Percentiles rank a stretch among this genome's conserved stretches.
Evolutionary conservation across 805 yeast species (phyloP).

Genomic region (Candida dajiaensis): DNA sequence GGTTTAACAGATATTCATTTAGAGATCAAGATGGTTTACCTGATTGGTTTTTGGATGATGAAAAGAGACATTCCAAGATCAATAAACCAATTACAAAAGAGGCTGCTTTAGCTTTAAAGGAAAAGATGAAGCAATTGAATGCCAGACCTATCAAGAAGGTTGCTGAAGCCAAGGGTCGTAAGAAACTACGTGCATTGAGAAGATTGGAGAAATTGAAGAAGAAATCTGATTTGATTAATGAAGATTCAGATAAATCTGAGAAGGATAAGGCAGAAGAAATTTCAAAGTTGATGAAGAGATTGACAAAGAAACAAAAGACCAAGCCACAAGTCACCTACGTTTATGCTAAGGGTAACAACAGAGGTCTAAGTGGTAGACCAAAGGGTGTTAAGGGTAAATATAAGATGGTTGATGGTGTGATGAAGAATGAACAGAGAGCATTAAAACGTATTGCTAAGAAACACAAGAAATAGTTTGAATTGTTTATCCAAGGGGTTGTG

Average conservation of each 20-base stretch:
- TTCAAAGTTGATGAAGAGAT: conserved; percentile 73
- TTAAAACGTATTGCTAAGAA: conserved; percentile 85
- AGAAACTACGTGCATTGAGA: conserved; percentile 85
- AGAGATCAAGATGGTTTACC: conserved; percentile 89
- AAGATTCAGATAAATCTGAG: conserved; percentile 81
- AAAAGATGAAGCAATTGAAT: conserved; percentile 72
- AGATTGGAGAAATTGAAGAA: conserved; percentile 84
- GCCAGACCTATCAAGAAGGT: conserved; percentile 99
- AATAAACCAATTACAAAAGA: conserved; percentile 93
- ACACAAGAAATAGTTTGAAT: conserved; percentile 49
- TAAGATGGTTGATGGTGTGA: conserved; percentile 98
- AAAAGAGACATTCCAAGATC: conserved; percentile 76
- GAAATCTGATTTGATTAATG: conserved; percentile 89
- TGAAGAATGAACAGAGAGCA: conserved; percentile 97
- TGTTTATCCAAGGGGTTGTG: too few relatives aligned
- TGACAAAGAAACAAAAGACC: conserved; percentile 60
- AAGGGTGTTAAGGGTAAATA: conserved; percentile 95
- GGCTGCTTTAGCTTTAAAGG: conserved; percentile 73
- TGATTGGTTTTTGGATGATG: conserved; percentile 96
- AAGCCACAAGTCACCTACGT: conserved; percentile 86
- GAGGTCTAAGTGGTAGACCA: conserved; percentile 90
- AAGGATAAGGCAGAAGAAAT: conserved; percentile 94
- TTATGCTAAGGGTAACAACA: conserved; percentile 80
- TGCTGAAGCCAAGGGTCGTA: conserved; percentile 95
- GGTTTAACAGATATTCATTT: conserved; percentile 87